Conservation (phyloP, 129 eudicot species). For the Kitagawia praeruptora region DNA sequence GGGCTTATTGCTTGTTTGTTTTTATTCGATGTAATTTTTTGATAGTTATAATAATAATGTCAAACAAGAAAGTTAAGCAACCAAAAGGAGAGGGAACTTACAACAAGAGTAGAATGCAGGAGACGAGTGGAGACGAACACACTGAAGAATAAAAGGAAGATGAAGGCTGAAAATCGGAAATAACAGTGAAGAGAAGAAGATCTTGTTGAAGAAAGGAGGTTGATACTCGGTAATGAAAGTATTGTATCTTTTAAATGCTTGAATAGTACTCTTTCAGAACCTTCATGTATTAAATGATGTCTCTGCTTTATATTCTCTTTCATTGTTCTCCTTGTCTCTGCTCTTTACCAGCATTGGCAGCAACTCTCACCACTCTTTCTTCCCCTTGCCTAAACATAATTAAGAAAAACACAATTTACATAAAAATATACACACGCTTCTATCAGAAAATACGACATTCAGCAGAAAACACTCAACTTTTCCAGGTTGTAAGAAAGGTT, state of each 20-base stretch:
- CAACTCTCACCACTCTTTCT: background rate
- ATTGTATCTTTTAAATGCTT: background rate
- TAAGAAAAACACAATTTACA: background rate
- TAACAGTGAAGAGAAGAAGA: background rate
- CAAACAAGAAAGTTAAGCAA: too few species aligned
- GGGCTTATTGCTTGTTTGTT: background rate
- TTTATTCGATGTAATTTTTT: background rate
- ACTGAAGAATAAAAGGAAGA: conserved; percentile 28
- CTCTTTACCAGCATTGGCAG: conserved; percentile 5
- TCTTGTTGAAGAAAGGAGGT: background rate
- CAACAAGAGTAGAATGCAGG: conserved; percentile 25
- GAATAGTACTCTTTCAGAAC: background rate
- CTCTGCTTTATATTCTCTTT: background rate
- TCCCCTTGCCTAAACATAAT: background rate
- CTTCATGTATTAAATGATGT: background rate
- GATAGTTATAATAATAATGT: too few species aligned
- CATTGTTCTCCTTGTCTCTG: background rate
- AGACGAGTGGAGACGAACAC: conserved; percentile 36
- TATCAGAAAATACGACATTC: too few species aligned
- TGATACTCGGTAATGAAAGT: too few species aligned
- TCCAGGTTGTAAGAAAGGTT: background rate
- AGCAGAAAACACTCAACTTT: background rate
- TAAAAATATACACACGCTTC: too few species aligned
- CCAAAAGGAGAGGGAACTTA: conserved; percentile 17
- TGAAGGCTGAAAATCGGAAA: background rate